phyloP scores from a whole-genome alignment of 306 rosid species.

The Acacia crassicarpa region DNA sequence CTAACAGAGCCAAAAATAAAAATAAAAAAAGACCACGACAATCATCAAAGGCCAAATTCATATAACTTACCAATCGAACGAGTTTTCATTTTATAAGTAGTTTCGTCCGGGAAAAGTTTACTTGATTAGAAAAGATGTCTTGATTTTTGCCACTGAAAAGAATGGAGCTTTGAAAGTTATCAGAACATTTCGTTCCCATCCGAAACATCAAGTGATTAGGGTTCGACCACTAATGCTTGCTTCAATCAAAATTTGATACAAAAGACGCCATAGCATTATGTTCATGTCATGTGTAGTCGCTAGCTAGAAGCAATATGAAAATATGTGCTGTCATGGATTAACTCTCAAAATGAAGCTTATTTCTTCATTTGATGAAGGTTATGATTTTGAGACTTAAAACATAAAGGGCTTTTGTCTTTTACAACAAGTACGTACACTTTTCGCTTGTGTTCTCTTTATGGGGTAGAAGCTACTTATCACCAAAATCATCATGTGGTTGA shows the following conservation, averaged over 20 bases:
- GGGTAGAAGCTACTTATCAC: too few relatives aligned
- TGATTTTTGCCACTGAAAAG: background rate
- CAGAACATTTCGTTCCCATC: background rate
- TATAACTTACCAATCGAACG: background rate
- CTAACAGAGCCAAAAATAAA: too few relatives aligned
- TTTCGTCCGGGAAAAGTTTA: background rate
- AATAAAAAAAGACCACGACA: too few relatives aligned
- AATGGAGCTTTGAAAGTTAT: background rate
- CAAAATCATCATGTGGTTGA: too few relatives aligned
- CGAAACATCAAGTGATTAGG: background rate
- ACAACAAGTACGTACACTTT: too few relatives aligned
- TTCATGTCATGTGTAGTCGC: background rate
- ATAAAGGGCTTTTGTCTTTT: too few relatives aligned
- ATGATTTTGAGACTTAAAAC: too few relatives aligned
- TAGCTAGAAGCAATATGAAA: background rate
- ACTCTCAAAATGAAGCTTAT: background rate
- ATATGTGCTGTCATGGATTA: background rate
- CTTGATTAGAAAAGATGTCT: background rate
- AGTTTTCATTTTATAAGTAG: background rate
- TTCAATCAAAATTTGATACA: background rate
- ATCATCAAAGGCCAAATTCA: too few relatives aligned
- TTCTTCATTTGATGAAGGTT: too few relatives aligned
- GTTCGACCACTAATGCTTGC: background rate
- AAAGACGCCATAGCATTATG: background rate
- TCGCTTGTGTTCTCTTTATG: too few relatives aligned